phyloP scores from a whole-genome alignment of 441 rosid species.

The Croton laevigatus region DNA sequence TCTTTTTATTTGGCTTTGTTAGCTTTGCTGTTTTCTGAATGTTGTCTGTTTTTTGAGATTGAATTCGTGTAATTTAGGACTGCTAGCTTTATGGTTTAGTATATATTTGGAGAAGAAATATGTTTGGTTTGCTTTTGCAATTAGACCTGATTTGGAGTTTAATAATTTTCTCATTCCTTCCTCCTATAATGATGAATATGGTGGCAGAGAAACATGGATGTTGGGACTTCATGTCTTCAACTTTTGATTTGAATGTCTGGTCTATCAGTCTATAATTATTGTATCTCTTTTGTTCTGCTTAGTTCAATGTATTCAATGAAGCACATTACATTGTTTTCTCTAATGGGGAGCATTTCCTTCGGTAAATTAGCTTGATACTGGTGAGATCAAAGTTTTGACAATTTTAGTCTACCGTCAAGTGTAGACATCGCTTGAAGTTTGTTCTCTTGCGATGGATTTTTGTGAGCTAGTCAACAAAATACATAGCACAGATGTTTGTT shows the following conservation, averaged over 20 bases:
- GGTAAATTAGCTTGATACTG: too few relatives aligned
- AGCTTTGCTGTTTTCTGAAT: slow-evolving; percentile 6
- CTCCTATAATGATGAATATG: not conserved
- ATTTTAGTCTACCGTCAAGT: not conserved
- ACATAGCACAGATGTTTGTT: not conserved
- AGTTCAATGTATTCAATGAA: not conserved
- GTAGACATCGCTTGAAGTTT: not conserved
- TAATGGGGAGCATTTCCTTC: not conserved
- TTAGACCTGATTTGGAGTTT: not conserved
- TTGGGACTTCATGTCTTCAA: not conserved
- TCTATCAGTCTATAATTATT: not conserved
- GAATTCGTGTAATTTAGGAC: not conserved
- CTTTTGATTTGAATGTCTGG: not conserved
- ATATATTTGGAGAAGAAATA: not conserved
- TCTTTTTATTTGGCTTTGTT: not conserved
- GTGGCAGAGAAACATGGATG: slow-evolving; percentile 7
- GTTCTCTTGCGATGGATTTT: not conserved
- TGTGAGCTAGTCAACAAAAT: not conserved
- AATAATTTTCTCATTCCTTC: not conserved
- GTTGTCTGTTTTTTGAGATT: slow-evolving; percentile 6
- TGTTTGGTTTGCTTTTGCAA: not conserved
- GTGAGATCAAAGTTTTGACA: not conserved
- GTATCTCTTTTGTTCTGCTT: not conserved
- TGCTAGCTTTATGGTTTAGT: not conserved
- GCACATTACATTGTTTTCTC: not conserved